Percentiles rank a stretch among this genome's conserved stretches.
Conservation (phyloP, 208 protist genomes). For the Leishmania amazonensis region DNA sequence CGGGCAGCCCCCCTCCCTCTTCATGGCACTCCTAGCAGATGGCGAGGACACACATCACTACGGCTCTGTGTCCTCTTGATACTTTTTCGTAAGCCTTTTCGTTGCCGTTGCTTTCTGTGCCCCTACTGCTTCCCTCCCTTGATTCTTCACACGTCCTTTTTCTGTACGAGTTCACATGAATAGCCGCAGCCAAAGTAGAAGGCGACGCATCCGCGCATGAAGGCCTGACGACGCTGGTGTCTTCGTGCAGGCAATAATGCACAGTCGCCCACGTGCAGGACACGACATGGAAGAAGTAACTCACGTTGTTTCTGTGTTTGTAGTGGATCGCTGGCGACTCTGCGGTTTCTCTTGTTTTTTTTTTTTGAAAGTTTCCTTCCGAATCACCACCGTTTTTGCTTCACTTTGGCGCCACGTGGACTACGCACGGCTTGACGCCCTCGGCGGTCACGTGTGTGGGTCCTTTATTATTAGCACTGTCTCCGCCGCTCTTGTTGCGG, state of each 20-base stretch:
- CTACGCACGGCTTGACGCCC: too few species aligned
- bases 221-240: too few species aligned
- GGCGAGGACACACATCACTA: background rate
- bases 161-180: background rate
- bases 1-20: background rate
- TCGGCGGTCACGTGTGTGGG: background rate
- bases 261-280: too few species aligned
- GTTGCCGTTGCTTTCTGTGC: background rate
- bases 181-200: background rate
- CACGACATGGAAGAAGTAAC: background rate
- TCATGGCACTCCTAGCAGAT: background rate
- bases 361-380: background rate
- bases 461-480: background rate
- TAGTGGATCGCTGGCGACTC: background rate
- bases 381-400: background rate
- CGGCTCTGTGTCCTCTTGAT: background rate
- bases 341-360: background rate
- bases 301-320: background rate
- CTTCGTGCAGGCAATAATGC: too few species aligned
- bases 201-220: background rate
- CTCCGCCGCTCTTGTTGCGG: background rate
- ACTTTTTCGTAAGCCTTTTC: background rate
- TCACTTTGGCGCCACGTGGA: background rate
- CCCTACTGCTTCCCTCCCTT: background rate
- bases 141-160: background rate